Evolutionary conservation across 2,329 filamentous ascomycete species (phyloP), one percentile per base, ranked within the genome.

Genomic region (Colletotrichum neosansevieriae): DNA sequence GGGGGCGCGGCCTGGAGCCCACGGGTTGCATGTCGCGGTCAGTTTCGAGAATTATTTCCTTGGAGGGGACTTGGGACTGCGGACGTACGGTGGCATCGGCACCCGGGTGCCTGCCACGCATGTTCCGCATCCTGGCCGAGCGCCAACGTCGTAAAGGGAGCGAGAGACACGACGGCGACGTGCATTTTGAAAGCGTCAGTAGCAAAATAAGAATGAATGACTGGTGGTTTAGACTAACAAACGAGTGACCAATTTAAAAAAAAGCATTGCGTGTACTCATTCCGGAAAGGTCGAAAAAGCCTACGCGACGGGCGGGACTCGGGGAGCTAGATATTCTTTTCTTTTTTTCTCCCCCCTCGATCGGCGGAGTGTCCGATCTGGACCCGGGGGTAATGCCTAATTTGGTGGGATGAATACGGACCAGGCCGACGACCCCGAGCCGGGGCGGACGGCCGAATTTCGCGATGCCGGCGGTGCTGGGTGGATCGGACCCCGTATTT

Each of bases 401-500:
- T 54, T 36, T 12, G 53, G 36, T 3, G 53, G n/a, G n/a, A n/a
- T n/a, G n/a, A n/a, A n/a, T n/a, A 17, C 21, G 21, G 45, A 19
- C 15, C 57, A 36, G 9, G 17, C 63, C 63, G 63, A 57, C 21
- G 32, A 54, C 32, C 42, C 57, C 58, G 63, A 56, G 19, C 42
- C 36, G 57, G 19, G 21, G 2, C 49, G 29, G 57, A 40, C 29
- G 50, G 49, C 45, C 40, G 49, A 45, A n/a, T n/a, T n/a, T n/a
- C n/a, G n/a, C n/a, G n/a, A n/a, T 21, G 21, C 21, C 2, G 21
- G 21, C 21, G 21, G 21, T 21, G 21, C 21, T 3, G 49, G 13
- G 38, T 65, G 63, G 58, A 32, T 42, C 57, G 57, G 12, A 60
- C 63, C 63, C 59, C 64, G 51, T 64, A 64, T 47, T 49, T 24